Evolutionary conservation across 257 asterid genomes (phyloP).

Genomic region (Scutellaria barbata): DNA sequence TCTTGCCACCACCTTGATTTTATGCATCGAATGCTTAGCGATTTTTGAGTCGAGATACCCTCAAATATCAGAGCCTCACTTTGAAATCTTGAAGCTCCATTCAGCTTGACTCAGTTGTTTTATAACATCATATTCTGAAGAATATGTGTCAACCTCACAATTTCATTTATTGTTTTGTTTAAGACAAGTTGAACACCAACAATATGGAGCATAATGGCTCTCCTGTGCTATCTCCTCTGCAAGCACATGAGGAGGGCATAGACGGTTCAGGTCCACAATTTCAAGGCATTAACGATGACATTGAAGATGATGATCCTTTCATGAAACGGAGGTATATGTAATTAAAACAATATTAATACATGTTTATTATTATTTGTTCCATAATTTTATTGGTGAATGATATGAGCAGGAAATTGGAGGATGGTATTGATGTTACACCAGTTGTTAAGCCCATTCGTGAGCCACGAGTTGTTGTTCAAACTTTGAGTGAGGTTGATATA

Average conservation of each 20-base stretch:
- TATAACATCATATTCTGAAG: slow-evolving; percentile 9
- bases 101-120: slow-evolving; percentile 22
- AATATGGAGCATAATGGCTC: slow-evolving; percentile 63
- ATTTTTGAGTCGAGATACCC: slow-evolving; percentile 18
- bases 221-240: slow-evolving; percentile 69
- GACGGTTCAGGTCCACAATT: slow-evolving; percentile 62
- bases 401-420: slow-evolving; percentile 79
- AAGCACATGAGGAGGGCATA: slow-evolving; percentile 61
- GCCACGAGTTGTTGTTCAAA: slow-evolving; percentile 96
- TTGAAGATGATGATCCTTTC: slow-evolving; percentile 75
- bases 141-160: slow-evolving; percentile 21
- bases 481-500: slow-evolving; percentile 96
- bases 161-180: slow-evolving; percentile 39
- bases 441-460: slow-evolving; percentile 91
- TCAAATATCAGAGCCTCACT: slow-evolving; percentile 1
- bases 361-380: slow-evolving; percentile 5
- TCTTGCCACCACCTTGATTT: slow-evolving; percentile 21
- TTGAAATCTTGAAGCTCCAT: neutral
- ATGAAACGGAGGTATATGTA: slow-evolving; percentile 69
- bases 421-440: slow-evolving; percentile 67
- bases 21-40: slow-evolving; percentile 21
- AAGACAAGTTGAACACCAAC: slow-evolving; percentile 63
- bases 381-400: slow-evolving; percentile 31
- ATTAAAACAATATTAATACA: slow-evolving; percentile 6
- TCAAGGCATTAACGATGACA: slow-evolving; percentile 63